phyloP scores from a whole-genome alignment of 176 grass and related monocot genomes.

The bread wheat (Triticum aestivum) region DNA sequence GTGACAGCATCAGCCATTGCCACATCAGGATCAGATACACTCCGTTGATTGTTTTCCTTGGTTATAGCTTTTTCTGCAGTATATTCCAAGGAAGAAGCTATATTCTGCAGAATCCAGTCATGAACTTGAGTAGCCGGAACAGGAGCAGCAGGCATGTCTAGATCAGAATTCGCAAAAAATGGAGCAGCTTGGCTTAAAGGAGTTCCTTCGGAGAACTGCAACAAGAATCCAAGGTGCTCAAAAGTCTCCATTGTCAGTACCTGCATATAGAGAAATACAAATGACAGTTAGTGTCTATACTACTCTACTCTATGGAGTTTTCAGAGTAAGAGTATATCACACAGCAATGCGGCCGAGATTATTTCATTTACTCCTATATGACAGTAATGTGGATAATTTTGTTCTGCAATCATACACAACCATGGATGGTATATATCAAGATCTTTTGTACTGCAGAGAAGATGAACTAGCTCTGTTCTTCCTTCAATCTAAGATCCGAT shows the following conservation, averaged over 20 bases:
- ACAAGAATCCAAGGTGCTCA: constrained; percentile 86
- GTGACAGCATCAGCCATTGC: constrained; percentile 76
- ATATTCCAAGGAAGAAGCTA: constrained; percentile 71
- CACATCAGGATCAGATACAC: constrained; percentile 68
- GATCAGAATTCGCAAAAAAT: constrained; percentile 98
- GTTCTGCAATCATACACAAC: constrained; percentile 14
- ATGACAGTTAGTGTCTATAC: constrained; percentile 11
- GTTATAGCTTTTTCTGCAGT: constrained; percentile 55
- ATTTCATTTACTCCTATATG: background rate
- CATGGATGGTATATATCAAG: background rate
- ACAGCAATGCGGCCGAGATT: background rate
- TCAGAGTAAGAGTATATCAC: constrained; percentile 12
- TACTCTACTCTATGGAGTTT: background rate
- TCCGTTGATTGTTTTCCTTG: constrained; percentile 56
- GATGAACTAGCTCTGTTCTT: background rate
- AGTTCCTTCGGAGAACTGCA: constrained; percentile 78
- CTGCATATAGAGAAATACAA: constrained; percentile 46
- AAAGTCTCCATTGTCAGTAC: constrained; percentile 86
- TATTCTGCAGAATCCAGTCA: constrained; percentile 84
- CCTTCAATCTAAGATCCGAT: background rate
- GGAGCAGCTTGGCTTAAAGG: constrained; percentile 72
- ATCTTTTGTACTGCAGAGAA: constrained; percentile 23
- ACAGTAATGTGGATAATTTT: background rate
- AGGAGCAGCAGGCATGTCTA: constrained; percentile 91
- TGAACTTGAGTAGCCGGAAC: constrained; percentile 74